Base-by-base conservation (phyloP, 2,329 filamentous ascomycete genomes). In the Scedosporium minutisporum region DNA sequence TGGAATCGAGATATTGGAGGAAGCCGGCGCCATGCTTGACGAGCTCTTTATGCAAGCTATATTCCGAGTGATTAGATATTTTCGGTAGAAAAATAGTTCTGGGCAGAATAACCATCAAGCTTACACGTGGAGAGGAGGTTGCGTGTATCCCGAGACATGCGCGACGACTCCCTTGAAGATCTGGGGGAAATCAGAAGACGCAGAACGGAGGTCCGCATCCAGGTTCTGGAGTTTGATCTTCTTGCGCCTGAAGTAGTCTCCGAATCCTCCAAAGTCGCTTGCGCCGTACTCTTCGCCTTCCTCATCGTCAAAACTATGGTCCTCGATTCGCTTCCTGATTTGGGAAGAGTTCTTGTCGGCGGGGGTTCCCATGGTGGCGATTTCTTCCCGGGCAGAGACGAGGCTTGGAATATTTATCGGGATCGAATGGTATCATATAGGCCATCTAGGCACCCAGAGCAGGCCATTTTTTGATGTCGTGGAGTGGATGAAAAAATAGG, bases 141-240 rank as follows among this genome's bases (percentile, higher is more conserved):
- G 93, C 0, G 95, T 99, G 72, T 97, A 99, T 58, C 95, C 95
- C 68, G 93, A 96, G 25, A 99, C 89, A 74, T 97, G 91, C 9
- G 88, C 91, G 12, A 96, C 92, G 7, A 97, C 82, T 0, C 91
- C 92, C 67, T 88, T 91, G 80, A 99, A 99, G 61, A 99, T 91
- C 65, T 85, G 86, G 9, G 92, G 91, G 66, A 89, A 91, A 67
- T 88, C 86, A 0, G 78, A 75, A 1, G 87, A 84, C 3, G 84
- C 78, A 38, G 88, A 82, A 64, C 93, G 87, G 55, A 96, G 79
- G 62, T 96, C 85, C 7, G 87, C 87, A 75, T 99, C 95, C 33
- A 95, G 83, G 70, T 99, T 99, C 74, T 97, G 95, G 3, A 99
- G 82, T 72, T 99, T 99, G 74, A 96, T 87, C 80, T 96, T 97